These are phyloP conservation scores for Rhizopogon salebrosus DNA, from an alignment of 768 basidiomycete genomes.

Conservation along the genomic window DNA sequence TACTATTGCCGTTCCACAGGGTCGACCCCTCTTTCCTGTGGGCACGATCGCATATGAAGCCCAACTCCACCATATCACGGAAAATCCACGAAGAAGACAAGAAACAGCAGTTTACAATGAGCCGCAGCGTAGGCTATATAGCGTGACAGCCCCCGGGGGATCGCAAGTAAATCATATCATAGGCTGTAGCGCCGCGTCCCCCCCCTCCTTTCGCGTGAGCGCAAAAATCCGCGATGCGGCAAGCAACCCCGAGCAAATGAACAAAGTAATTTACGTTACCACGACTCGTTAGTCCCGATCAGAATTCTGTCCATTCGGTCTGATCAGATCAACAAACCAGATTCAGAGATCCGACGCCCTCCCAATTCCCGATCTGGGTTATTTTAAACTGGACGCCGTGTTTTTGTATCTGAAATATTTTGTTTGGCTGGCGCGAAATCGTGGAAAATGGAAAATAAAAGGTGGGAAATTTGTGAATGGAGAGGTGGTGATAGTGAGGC, in stretches of 20 bases:
- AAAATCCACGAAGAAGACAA: not conserved
- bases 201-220: too few species aligned
- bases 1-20: slow-evolving; percentile 18
- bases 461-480: too few species aligned
- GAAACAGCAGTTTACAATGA: slow-evolving; percentile 1
- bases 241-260: not conserved
- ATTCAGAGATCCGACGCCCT: not conserved
- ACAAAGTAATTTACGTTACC: not conserved
- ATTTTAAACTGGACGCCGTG: slow-evolving; percentile 11
- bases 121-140: too few species aligned
- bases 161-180: not conserved
- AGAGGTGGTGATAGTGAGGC: too few species aligned
- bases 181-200: too few species aligned
- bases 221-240: not conserved
- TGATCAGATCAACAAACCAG: slow-evolving; percentile 22
- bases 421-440: slow-evolving; percentile 6
- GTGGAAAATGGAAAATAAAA: not conserved
- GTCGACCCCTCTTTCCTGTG: slow-evolving; percentile 6
- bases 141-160: too few species aligned
- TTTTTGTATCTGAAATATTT: not conserved
- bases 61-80: slow-evolving; percentile 3
- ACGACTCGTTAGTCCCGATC: slow-evolving; percentile 21
- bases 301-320: slow-evolving; percentile 24
- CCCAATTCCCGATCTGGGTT: not conserved
- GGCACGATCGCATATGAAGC: slow-evolving; percentile 7